phyloP scores from a whole-genome alignment of 2,329 filamentous ascomycete species.

The Trichoderma breve region DNA sequence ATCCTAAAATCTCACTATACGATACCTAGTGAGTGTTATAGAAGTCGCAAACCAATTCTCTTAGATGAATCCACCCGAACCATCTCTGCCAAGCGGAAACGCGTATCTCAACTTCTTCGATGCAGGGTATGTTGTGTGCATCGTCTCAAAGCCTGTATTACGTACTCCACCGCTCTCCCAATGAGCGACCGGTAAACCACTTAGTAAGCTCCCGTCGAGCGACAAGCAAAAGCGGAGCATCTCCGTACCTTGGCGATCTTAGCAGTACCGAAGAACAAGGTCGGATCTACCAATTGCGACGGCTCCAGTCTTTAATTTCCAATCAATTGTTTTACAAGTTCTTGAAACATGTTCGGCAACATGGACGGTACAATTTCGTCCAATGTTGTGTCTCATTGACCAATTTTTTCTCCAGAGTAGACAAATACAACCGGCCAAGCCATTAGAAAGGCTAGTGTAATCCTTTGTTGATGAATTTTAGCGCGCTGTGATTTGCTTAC shows the following conservation, averaged over 20 bases:
- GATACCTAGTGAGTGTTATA: neutral
- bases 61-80: neutral
- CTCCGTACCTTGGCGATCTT: neutral
- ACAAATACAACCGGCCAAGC: neutral
- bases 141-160: neutral
- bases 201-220: neutral
- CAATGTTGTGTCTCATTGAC: neutral
- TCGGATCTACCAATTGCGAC: neutral
- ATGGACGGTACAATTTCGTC: neutral
- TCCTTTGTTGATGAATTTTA: neutral
- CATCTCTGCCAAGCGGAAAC: neutral
- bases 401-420: neutral
- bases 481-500: neutral
- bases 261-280: neutral
- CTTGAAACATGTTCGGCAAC: neutral
- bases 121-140: neutral
- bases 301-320: neutral
- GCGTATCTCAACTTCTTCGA: neutral
- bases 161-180: neutral
- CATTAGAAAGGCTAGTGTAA: conserved; percentile 15
- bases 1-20: neutral
- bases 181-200: neutral
- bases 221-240: neutral
- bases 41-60: neutral
- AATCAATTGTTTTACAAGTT: neutral